phyloP scores from a whole-genome alignment of 1,139 yeast genomes.

The Arxiozyma heterogenica region DNA sequence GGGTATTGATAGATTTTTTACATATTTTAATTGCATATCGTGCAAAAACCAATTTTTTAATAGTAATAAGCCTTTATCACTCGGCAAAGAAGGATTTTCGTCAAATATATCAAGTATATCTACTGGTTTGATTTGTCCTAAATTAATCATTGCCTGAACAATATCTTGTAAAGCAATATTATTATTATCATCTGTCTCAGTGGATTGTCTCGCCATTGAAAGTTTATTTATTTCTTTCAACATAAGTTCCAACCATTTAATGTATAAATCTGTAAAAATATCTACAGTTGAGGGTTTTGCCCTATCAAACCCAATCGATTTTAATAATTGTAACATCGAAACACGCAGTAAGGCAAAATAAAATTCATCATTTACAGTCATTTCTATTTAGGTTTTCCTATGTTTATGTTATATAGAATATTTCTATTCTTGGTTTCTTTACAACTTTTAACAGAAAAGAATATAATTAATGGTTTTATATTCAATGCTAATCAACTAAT shows the following conservation, averaged over 20 bases:
- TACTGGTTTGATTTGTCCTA: conserved; percentile 47
- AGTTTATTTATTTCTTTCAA: conserved; percentile 34
- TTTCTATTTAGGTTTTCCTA: not conserved
- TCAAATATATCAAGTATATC: conserved; percentile 36
- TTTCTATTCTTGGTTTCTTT: not conserved
- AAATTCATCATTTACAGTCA: conserved; percentile 35
- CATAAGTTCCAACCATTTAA: conserved; percentile 45
- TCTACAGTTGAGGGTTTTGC: conserved; percentile 56
- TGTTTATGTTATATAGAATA: not conserved
- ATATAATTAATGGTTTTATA: not conserved
- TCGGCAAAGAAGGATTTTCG: conserved; percentile 30
- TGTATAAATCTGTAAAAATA: conserved; percentile 52
- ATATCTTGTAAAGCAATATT: conserved; percentile 48
- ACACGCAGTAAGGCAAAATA: conserved; percentile 53
- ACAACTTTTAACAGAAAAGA: no score
- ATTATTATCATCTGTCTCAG: conserved; percentile 30
- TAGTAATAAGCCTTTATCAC: conserved; percentile 35
- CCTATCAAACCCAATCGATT: conserved; percentile 65
- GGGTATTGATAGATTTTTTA: conserved; percentile 34
- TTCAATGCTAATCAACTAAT: not conserved
- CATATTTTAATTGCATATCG: conserved; percentile 34
- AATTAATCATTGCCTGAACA: conserved; percentile 48
- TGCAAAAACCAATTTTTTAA: conserved; percentile 43
- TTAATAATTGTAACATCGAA: conserved; percentile 56
- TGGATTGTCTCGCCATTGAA: conserved; percentile 31